Evolutionary conservation across 2,329 filamentous ascomycete species (phyloP).

Genomic region (Calonectria hawksworthii): DNA sequence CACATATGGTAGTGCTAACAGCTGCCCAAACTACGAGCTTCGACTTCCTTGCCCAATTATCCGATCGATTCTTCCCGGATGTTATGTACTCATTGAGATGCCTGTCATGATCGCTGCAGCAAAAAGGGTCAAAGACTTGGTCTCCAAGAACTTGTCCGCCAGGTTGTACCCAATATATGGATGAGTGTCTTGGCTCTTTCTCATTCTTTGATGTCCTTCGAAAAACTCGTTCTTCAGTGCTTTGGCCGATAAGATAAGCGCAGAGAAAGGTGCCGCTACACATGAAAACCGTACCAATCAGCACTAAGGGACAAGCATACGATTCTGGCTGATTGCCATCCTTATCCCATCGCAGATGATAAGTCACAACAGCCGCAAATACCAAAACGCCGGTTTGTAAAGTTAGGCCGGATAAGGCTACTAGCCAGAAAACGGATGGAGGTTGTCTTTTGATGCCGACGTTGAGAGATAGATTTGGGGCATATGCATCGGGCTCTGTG

Average conservation of each 20-base stretch:
- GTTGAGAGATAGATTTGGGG: constrained; percentile 22
- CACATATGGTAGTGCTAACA: not conserved
- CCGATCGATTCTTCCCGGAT: not conserved
- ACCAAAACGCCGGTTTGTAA: not conserved
- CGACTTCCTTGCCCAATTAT: no score
- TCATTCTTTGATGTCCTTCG: not conserved
- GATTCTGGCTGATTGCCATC: not conserved
- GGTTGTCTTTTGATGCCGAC: constrained; percentile 22
- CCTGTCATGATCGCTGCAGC: not conserved
- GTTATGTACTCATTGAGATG: not conserved
- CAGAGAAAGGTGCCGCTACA: not conserved
- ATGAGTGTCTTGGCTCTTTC: not conserved
- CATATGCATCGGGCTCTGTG: not conserved
- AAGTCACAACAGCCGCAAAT: constrained; percentile 1
- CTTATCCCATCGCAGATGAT: constrained; percentile 3
- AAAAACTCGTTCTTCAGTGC: not conserved
- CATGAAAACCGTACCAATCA: not conserved
- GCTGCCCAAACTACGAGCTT: not conserved
- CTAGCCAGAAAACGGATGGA: not conserved
- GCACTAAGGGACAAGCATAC: not conserved
- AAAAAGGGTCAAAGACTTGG: constrained; percentile 8
- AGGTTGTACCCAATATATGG: not conserved
- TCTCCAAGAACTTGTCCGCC: constrained; percentile 7
- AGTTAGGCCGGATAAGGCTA: not conserved
- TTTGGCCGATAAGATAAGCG: not conserved